Evolutionary conservation across 2,329 filamentous ascomycete genomes (phyloP).

Genomic region (Aspergillus calidoustus): DNA sequence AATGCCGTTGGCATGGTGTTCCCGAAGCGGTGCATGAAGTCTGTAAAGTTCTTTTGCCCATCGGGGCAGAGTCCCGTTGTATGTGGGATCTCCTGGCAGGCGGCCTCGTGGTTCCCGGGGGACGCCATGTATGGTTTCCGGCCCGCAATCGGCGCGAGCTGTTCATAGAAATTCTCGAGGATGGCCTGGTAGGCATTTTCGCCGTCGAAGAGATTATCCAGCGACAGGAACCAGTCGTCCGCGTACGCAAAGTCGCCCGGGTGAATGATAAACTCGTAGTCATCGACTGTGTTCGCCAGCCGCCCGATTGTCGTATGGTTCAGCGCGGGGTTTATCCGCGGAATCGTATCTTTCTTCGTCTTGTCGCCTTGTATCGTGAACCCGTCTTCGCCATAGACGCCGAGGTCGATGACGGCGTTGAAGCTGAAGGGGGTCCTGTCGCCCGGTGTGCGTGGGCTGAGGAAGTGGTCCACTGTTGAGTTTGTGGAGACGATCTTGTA

Average conservation of each 20-base stretch:
- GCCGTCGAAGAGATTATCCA: constrained; percentile 54
- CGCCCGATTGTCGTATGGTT: constrained; percentile 64
- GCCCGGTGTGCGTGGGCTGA: constrained; percentile 58
- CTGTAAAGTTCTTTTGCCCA: constrained; percentile 65
- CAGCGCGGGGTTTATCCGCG: constrained; percentile 54
- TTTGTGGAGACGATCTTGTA: constrained; percentile 64
- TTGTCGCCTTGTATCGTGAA: constrained; percentile 54
- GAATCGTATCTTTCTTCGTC: constrained; percentile 56
- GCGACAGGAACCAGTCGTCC: constrained; percentile 59
- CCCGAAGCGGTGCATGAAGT: constrained; percentile 61
- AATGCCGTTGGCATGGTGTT: constrained; percentile 58
- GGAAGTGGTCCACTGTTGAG: constrained; percentile 58
- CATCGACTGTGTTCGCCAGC: constrained; percentile 56
- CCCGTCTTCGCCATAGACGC: constrained; percentile 59
- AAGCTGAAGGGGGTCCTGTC: constrained; percentile 60
- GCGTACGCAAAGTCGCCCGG: constrained; percentile 60
- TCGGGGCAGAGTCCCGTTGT: constrained; percentile 33
- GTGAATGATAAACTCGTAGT: constrained; percentile 57
- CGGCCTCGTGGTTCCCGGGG: constrained; percentile 65
- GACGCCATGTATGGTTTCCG: constrained; percentile 62
- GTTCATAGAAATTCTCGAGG: constrained; percentile 61
- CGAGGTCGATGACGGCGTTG: constrained; percentile 59
- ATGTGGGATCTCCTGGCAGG: constrained; percentile 46
- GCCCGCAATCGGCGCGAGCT: constrained; percentile 58
- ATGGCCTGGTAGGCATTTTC: constrained; percentile 61